phyloP scores from a whole-genome alignment of 208 protist species.

The Strigomonas culicis region DNA sequence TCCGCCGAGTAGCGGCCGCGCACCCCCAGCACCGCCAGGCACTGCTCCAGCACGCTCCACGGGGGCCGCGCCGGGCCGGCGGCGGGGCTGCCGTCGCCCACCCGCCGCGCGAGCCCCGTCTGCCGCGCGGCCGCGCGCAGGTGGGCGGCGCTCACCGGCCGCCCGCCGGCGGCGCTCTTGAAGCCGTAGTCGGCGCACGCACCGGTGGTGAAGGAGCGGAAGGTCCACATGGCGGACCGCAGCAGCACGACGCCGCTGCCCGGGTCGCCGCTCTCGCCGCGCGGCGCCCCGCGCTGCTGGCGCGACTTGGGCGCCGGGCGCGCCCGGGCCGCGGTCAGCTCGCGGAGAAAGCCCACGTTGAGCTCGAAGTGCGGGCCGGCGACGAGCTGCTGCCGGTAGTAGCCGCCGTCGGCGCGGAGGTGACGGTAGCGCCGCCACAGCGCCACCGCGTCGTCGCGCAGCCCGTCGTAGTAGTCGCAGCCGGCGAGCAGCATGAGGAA shows the following conservation, averaged over 20 bases:
- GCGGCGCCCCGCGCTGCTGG: conserved; percentile 27
- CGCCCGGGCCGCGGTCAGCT: conserved; percentile 20
- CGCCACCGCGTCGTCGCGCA: conserved; percentile 27
- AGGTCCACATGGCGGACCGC: conserved; percentile 66
- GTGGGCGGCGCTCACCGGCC: conserved; percentile 19
- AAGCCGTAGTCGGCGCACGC: conserved; percentile 71
- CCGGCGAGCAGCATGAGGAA: conserved; percentile 78
- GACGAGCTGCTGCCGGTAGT: conserved; percentile 45
- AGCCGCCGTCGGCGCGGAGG: conserved; percentile 63
- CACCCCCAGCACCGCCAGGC: conserved; percentile 61
- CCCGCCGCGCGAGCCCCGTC: conserved; percentile 14
- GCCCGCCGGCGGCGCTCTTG: conserved; percentile 9
- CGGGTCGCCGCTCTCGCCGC: conserved; percentile 14
- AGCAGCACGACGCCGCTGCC: conserved; percentile 51
- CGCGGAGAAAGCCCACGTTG: conserved; percentile 65
- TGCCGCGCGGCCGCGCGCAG: conserved; percentile 36
- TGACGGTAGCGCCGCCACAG: conserved; percentile 75
- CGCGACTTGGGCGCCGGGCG: conserved; percentile 5
- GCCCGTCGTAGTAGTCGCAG: conserved; percentile 78
- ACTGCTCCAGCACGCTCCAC: conserved; percentile 62
- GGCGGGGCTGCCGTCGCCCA: not conserved
- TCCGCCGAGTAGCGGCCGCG: conserved; percentile 66
- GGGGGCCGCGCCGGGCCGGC: not conserved
- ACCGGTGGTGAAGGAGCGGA: conserved; percentile 42
- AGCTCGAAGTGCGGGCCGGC: conserved; percentile 31